A percentile compares a stretch with the other conserved stretches of the same genome.
phyloP scores from a whole-genome alignment of 2,329 filamentous ascomycete genomes.

The Talaromyces atroroseus region DNA sequence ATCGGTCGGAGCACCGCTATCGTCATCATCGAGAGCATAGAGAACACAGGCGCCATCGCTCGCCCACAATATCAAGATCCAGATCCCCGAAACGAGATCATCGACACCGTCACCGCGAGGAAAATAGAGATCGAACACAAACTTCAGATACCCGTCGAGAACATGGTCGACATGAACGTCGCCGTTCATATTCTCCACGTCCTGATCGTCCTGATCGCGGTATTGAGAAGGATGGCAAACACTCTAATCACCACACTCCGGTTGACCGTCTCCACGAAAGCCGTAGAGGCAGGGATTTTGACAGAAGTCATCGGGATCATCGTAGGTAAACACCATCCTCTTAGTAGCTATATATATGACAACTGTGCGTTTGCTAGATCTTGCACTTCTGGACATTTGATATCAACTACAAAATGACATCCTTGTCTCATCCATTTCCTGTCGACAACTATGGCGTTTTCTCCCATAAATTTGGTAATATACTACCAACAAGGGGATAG shows the following conservation, averaged over 20 bases:
- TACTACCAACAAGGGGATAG: not conserved
- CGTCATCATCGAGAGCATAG: constrained; percentile 3
- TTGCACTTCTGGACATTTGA: not conserved
- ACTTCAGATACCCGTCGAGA: constrained; percentile 1
- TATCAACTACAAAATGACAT: not conserved
- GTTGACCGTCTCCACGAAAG: constrained; percentile 9
- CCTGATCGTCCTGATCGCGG: not conserved
- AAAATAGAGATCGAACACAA: constrained; percentile 18
- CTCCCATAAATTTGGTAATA: not conserved
- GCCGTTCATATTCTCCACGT: not conserved
- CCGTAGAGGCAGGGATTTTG: constrained; percentile 20
- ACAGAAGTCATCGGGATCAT: constrained; percentile 15
- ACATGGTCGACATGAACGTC: not conserved
- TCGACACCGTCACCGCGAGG: constrained; percentile 24
- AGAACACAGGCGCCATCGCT: not conserved
- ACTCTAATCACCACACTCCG: constrained; percentile 22
- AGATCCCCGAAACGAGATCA: constrained; percentile 24
- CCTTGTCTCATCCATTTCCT: not conserved
- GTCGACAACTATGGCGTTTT: constrained; percentile 11
- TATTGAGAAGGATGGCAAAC: constrained; percentile 19
- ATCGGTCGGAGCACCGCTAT: constrained; percentile 3
- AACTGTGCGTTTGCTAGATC: not conserved
- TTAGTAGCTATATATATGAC: not conserved
- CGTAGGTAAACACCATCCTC: not conserved
- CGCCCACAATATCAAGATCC: constrained; percentile 17